phyloP scores from a whole-genome alignment of 2,329 filamentous ascomycete genomes.

The Aspergillus phoenicis region DNA sequence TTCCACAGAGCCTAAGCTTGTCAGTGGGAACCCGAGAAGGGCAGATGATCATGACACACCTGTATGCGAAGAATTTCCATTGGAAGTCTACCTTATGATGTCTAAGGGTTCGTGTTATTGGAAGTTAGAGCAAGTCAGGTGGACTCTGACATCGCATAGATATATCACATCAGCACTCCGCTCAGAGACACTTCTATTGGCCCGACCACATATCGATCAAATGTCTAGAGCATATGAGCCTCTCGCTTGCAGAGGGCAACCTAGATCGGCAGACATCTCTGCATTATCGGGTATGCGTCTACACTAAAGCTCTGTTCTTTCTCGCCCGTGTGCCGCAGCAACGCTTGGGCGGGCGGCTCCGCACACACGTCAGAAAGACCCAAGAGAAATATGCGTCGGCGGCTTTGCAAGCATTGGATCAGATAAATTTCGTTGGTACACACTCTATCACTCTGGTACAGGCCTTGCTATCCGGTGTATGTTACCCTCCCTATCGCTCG shows the following conservation, averaged over 20 bases:
- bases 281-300: conserved; percentile 4
- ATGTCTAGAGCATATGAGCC: conserved; percentile 4
- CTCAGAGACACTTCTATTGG: background rate
- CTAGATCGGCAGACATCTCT: background rate
- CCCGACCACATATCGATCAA: background rate
- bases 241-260: background rate
- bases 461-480: background rate
- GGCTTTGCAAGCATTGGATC: background rate
- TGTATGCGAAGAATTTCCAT: background rate
- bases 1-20: background rate
- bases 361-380: background rate
- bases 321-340: background rate
- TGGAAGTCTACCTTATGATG: background rate
- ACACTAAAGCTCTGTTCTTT: background rate
- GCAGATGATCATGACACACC: background rate
- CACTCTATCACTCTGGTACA: background rate
- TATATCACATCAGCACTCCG: background rate
- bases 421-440: background rate
- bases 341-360: background rate
- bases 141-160: background rate
- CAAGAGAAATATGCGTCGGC: background rate
- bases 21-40: background rate
- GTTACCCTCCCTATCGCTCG: background rate
- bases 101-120: background rate
- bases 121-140: background rate